A percentile compares a stretch with the other conserved stretches of the same genome.
These are phyloP conservation scores for Poteriospumella lacustris DNA, from an alignment of 108 stramenopile species.

Conservation along the genomic window DNA sequence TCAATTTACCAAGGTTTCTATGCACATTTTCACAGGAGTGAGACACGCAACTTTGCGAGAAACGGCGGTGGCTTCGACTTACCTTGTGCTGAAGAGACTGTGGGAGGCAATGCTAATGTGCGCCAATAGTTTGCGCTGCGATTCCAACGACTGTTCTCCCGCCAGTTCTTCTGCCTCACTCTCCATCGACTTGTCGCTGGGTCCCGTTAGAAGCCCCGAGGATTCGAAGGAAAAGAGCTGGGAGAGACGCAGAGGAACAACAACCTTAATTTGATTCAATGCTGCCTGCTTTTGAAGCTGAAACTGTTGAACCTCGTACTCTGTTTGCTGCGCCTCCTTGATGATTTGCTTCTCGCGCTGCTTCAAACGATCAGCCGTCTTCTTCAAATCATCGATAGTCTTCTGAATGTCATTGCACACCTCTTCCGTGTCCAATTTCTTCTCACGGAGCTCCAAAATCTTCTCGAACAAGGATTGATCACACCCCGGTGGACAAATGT, in stretches of 20 bases:
- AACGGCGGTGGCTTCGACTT: not conserved
- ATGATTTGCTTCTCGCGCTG: slow-evolving; percentile 49
- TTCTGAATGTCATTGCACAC: slow-evolving; percentile 47
- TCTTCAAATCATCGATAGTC: slow-evolving; percentile 52
- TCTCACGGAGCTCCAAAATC: slow-evolving; percentile 60
- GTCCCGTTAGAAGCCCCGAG: not conserved
- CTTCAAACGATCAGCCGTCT: slow-evolving; percentile 40
- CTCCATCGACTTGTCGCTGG: not conserved
- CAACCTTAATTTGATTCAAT: slow-evolving; percentile 38
- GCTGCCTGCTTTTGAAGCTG: slow-evolving; percentile 60
- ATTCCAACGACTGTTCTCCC: slow-evolving; percentile 17
- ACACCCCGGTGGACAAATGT: slow-evolving; percentile 57
- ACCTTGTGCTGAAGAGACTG: slow-evolving; percentile 36
- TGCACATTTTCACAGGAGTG: not conserved
- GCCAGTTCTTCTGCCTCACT: not conserved
- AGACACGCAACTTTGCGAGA: slow-evolving; percentile 4
- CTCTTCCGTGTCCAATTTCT: slow-evolving; percentile 59
- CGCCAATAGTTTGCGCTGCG: slow-evolving; percentile 32
- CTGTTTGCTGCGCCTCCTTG: slow-evolving; percentile 49
- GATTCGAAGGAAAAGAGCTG: slow-evolving; percentile 19
- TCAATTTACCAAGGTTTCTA: not conserved
- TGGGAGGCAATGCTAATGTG: slow-evolving; percentile 37
- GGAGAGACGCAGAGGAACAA: slow-evolving; percentile 21
- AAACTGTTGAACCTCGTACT: slow-evolving; percentile 53
- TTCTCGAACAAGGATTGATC: slow-evolving; percentile 51